phyloP scores from a whole-genome alignment of 139 green algal species.

The Yamagishiella unicocca region DNA sequence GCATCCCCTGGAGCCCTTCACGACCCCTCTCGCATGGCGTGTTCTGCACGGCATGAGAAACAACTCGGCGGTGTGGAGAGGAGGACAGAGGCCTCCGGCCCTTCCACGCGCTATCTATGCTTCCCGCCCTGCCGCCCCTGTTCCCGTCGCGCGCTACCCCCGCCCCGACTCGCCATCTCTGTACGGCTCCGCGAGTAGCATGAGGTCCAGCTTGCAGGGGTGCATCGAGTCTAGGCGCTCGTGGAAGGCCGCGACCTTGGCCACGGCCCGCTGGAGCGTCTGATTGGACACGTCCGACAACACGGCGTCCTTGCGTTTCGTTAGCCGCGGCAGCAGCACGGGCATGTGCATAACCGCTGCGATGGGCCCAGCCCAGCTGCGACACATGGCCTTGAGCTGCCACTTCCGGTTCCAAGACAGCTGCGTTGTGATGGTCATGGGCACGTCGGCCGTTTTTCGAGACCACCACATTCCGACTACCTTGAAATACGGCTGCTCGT shows the following conservation, averaged over 20 bases:
- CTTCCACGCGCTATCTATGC: too few relatives aligned
- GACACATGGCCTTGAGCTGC: constrained; percentile 50
- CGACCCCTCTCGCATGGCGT: too few relatives aligned
- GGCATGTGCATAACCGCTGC: constrained; percentile 36
- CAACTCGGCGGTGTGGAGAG: too few relatives aligned
- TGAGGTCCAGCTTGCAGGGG: constrained; percentile 68
- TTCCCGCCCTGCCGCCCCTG: too few relatives aligned
- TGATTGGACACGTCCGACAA: constrained; percentile 5
- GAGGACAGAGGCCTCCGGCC: too few relatives aligned
- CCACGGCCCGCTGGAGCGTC: neutral
- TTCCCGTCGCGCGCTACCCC: neutral
- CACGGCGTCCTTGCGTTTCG: neutral
- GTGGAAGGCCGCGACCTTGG: constrained; percentile 26
- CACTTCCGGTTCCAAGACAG: constrained; percentile 39
- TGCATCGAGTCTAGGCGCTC: neutral
- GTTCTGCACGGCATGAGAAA: too few relatives aligned
- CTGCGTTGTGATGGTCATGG: constrained; percentile 38
- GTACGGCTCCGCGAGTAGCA: constrained; percentile 70
- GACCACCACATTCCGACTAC: constrained; percentile 29
- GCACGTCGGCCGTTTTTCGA: neutral
- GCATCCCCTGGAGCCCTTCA: too few relatives aligned
- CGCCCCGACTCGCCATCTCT: constrained; percentile 70
- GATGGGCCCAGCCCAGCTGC: constrained; percentile 17
- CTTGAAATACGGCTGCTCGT: neutral
- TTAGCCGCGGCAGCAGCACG: constrained; percentile 11